Evolutionary conservation across 2,329 filamentous ascomycete species (phyloP), one percentile per base, ranked within the genome.

Genomic region (Neurospora sp.): DNA sequence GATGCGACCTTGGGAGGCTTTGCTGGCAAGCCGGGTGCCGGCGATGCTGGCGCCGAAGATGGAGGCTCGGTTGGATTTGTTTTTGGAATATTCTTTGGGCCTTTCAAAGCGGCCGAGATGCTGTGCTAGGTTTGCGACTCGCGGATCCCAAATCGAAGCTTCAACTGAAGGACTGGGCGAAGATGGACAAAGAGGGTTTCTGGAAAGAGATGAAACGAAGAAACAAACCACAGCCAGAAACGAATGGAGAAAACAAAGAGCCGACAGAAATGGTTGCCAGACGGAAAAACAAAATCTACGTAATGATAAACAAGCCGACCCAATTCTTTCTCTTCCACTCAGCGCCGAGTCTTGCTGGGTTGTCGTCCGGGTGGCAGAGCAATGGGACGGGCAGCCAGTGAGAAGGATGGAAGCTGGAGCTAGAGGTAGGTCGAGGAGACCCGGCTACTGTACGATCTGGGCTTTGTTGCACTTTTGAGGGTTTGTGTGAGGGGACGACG

Each of bases 21-120:
- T 62, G 28, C 28, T 62, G 15, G 15, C 28, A 62, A 62, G 52
- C 36, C 13, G 28, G 23, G 52, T 36, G 23, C 15, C 28, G 68
- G 68, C 36, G 43, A 38, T 39, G 42, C 46, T 33, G 42, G 43
- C 68, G 33, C 66, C 62, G 70, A 69, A 67, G 67, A 62, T 38
- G 33, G 66, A 40, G 52, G 52, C 52, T 62, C 28, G 52, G 52
- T n/a, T 33, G 3, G 15, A 17, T 62, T 33, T 62, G 52, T 62
- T 62, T 62, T 62, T 62, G 28, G 52, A 62, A 17, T 58, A 28
- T 17, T 58, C 52, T 36, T 15, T 62, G 23, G 52, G 52, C 15
- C 52, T 58, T 33, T 36, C 23, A 62, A 36, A 33, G 52, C 28
- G 52, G 52, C 23, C 52, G 52, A 62, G 23, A 33, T 62, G 52